These are phyloP conservation scores for Russula abietina DNA, from an alignment of 768 basidiomycete species.

Conservation along the genomic window DNA sequence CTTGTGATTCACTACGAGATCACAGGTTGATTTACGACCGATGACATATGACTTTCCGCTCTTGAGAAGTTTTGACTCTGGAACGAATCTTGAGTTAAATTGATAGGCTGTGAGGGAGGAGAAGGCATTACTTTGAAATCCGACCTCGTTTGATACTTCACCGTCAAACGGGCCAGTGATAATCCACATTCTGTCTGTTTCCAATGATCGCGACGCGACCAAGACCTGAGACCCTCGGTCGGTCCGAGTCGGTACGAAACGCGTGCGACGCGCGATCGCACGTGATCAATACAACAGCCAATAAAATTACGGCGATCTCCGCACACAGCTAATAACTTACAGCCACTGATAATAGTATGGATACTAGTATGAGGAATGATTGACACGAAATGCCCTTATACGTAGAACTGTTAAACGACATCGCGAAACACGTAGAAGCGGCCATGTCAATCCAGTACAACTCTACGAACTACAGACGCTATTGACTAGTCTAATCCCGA, in stretches of 20 bases:
- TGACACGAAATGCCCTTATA: background rate
- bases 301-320: too few relatives aligned
- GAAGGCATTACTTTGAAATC: slow-evolving; percentile 37
- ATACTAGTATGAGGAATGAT: background rate
- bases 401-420: background rate
- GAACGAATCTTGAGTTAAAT: background rate
- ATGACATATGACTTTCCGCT: slow-evolving; percentile 47
- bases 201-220: background rate
- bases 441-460: background rate
- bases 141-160: slow-evolving; percentile 32
- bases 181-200: slow-evolving; percentile 42
- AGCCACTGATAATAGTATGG: slow-evolving; percentile 4
- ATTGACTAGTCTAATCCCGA: background rate
- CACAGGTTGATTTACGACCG: slow-evolving; percentile 47
- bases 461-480: background rate
- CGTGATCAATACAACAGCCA: background rate
- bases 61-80: slow-evolving; percentile 57
- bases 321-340: background rate
- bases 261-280: background rate
- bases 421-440: too few relatives aligned
- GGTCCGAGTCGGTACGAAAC: background rate
- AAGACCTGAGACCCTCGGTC: background rate
- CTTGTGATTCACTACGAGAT: slow-evolving; percentile 49
- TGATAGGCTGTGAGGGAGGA: background rate
- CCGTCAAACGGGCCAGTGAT: slow-evolving; percentile 51